Percentiles rank a stretch among this genome's conserved stretches.
These are phyloP conservation scores for Thraustochytrium striatum DNA, from an alignment of 352 stramenopile species.

Conservation along the genomic window DNA sequence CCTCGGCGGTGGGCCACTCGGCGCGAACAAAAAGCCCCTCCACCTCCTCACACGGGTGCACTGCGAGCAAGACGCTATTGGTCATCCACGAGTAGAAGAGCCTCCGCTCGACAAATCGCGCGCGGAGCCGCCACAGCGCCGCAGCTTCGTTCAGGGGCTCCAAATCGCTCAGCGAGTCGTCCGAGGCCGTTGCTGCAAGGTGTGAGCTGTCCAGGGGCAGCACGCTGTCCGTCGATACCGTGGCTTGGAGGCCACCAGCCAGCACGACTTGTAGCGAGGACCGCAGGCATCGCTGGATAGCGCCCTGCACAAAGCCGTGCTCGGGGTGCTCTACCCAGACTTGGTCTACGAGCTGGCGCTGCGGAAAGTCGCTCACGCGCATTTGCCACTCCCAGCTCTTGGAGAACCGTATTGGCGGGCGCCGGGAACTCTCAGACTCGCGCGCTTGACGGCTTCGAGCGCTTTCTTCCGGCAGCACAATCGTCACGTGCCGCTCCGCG, in stretches of 20 bases:
- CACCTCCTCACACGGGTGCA: constrained; percentile 10
- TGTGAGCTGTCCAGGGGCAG: background rate
- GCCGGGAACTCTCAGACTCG: too few species aligned
- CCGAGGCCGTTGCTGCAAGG: background rate
- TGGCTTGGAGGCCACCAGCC: constrained; percentile 7
- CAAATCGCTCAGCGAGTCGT: background rate
- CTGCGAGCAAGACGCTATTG: background rate
- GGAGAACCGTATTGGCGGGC: background rate
- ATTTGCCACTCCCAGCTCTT: constrained; percentile 36
- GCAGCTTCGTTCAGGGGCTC: constrained; percentile 10
- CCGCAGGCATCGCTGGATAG: background rate
- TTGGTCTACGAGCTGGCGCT: background rate
- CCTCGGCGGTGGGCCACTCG: too few species aligned
- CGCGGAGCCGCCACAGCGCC: background rate
- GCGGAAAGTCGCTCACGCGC: constrained; percentile 1
- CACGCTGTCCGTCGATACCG: background rate
- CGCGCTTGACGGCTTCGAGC: too few species aligned
- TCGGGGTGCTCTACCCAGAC: constrained; percentile 1
- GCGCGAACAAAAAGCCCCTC: constrained; percentile 4
- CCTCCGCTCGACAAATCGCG: background rate
- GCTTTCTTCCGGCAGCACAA: too few species aligned
- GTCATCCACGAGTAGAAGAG: constrained; percentile 15
- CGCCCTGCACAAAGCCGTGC: background rate
- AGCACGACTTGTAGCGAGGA: constrained; percentile 6
- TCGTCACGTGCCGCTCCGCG: too few species aligned